These are phyloP conservation scores for Helichrysum umbraculigerum DNA, from an alignment of 129 eudicot genomes.

Conservation along the genomic window DNA sequence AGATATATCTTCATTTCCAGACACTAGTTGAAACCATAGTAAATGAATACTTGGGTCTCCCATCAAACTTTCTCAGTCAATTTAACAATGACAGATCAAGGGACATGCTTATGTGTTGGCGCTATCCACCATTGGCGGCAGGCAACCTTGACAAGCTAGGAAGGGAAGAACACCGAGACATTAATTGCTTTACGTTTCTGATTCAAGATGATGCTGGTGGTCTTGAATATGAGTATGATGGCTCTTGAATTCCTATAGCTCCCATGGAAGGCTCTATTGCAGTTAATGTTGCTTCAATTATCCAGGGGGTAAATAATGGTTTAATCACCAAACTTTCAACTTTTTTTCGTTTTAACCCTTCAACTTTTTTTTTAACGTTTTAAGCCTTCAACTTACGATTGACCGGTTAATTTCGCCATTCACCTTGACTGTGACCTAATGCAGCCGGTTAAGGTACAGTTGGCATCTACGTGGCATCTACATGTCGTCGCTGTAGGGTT, in stretches of 20 bases:
- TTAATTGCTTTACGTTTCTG: conserved; percentile 23
- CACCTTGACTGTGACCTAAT: too few relatives aligned
- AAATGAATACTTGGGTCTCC: conserved; percentile 31
- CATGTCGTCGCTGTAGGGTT: too few relatives aligned
- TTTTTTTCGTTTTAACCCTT: too few relatives aligned
- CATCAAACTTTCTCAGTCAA: conserved; percentile 20
- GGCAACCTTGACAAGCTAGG: conserved; percentile 16
- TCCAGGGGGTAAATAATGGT: too few relatives aligned
- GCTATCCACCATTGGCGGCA: conserved; percentile 16
- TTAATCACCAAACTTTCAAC: too few relatives aligned
- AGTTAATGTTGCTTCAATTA: conserved; percentile 29
- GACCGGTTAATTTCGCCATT: too few relatives aligned
- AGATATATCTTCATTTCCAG: conserved; percentile 3
- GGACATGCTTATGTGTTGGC: conserved; percentile 32
- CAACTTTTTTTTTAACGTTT: too few relatives aligned
- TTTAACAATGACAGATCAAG: conserved; percentile 26
- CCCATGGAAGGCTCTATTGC: conserved; percentile 23
- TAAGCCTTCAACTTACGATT: too few relatives aligned
- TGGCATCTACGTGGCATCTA: too few relatives aligned
- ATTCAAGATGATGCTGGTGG: conserved; percentile 35
- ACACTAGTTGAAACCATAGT: conserved; percentile 21
- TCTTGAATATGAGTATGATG: conserved; percentile 32
- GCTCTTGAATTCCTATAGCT: conserved; percentile 25
- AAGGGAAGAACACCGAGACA: conserved; percentile 29
- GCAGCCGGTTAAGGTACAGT: too few relatives aligned